Percentiles rank a stretch among this genome's conserved stretches.
Conservation (phyloP, 306 rosid genomes). For the Begonia fuchsioides region DNA sequence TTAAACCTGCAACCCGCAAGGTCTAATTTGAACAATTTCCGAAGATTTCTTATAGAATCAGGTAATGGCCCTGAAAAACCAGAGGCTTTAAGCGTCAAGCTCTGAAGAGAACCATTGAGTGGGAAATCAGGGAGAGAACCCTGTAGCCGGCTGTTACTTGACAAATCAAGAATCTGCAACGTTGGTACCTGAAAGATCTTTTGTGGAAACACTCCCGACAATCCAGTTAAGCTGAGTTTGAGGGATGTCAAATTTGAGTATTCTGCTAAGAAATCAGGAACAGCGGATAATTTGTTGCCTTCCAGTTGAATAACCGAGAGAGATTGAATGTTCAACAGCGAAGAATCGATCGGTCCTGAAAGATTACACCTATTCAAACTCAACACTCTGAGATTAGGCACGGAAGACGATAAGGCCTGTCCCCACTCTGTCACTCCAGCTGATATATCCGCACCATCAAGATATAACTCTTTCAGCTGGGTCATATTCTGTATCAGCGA, state of each 20-base stretch:
- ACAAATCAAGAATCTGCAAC: slow-evolving; percentile 2
- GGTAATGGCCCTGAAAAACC: slow-evolving; percentile 17
- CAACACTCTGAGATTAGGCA: slow-evolving; percentile 15
- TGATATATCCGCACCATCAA: slow-evolving; percentile 34
- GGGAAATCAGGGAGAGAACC: slow-evolving; percentile 20
- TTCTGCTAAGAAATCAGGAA: slow-evolving; percentile 10
- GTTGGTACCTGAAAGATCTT: slow-evolving; percentile 15
- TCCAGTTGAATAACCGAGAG: slow-evolving; percentile 18
- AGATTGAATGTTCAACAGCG: slow-evolving; percentile 10
- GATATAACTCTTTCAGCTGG: slow-evolving; percentile 17
- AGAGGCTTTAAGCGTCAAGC: background rate
- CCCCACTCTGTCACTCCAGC: slow-evolving; percentile 32
- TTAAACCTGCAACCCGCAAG: slow-evolving; percentile 7
- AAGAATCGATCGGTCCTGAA: slow-evolving; percentile 11
- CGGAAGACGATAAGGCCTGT: slow-evolving; percentile 11
- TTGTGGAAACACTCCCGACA: slow-evolving; percentile 11
- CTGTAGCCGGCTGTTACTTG: background rate
- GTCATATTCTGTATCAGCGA: slow-evolving; percentile 12
- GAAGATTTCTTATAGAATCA: slow-evolving; percentile 11
- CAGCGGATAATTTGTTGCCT: background rate
- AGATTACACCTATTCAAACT: slow-evolving; percentile 14
- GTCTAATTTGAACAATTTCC: slow-evolving; percentile 10
- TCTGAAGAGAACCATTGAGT: background rate
- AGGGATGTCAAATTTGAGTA: slow-evolving; percentile 20
- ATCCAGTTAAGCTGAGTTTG: background rate